Evolutionary conservation across 192 early-diverging fungal species (phyloP), one percentile per base, ranked within the genome.

Genomic region (Coemansia sp.): DNA sequence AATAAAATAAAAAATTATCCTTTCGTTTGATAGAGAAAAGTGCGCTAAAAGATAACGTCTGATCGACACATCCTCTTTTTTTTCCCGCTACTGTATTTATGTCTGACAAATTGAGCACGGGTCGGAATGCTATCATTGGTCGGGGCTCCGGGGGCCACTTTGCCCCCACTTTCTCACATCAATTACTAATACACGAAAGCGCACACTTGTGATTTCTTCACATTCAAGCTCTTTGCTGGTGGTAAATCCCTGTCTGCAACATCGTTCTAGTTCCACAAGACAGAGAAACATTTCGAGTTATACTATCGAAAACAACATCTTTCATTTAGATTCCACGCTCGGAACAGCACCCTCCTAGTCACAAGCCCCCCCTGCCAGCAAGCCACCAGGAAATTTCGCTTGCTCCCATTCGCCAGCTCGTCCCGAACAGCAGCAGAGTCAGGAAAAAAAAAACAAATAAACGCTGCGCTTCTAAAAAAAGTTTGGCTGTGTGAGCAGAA

Each of bases 61-160:
- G 49, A 52, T 52, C 23, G 49, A 10, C 49, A 0, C 23, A 52
- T 52, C 23, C 20, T 15, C 22, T 52, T 52, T 57, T 57, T 57
- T 57, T 1, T 1, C 55, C 33, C 55, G 7, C 14, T 57, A 34
- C 29, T 53, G 25, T 53, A 2, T 15, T 17, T 29, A 4, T 57
- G 55, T 57, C 55, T 57, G 55, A 57, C 55, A 57, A 57, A 57
- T 57, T 36, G 55, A 57, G 55, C 55, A 35, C 55, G 15, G 55
- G 55, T 57, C 29, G 14, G 14, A 35, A 9, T 7, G 15, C 55
- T 57, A 32, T 36, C 55, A 57, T 57, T 57, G 55, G 55, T n/a
- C 23, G 14, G 2, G 22, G 23, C 23, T 7, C 49, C 23, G 23
- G 49, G 49, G 10, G 6, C 22, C 23, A 19, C 19, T 17, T 3